These are phyloP conservation scores for Cercospora zeina DNA, from an alignment of 2,329 filamentous ascomycete genomes.

Conservation along the genomic window DNA sequence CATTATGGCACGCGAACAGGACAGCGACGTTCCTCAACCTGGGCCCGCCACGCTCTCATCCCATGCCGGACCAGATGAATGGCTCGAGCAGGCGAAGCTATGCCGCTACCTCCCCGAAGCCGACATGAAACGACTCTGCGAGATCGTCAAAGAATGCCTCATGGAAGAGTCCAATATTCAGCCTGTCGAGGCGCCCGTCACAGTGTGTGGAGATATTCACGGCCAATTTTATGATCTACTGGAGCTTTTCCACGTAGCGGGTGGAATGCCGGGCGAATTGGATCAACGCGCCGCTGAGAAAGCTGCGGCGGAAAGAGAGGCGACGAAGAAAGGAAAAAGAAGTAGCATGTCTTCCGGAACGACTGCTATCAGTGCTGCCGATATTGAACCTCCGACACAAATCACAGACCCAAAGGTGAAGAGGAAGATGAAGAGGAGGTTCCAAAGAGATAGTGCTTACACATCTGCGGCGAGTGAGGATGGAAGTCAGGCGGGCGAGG, in stretches of 20 bases:
- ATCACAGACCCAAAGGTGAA: conserved; percentile 85
- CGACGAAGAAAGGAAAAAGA: conserved; percentile 25
- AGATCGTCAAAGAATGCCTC: conserved; percentile 97
- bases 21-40: conserved; percentile 73
- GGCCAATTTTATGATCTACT: conserved; percentile 98
- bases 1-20: conserved; percentile 51
- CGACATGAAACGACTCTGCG: conserved; percentile 98
- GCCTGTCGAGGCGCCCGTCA: conserved; percentile 94
- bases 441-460: conserved; percentile 54
- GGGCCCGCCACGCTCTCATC: conserved; percentile 82
- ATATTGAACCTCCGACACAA: conserved; percentile 85
- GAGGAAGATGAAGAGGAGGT: conserved; percentile 71
- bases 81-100: conserved; percentile 93
- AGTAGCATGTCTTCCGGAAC: conserved; percentile 29
- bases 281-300: conserved; percentile 35
- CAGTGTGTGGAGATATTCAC: conserved; percentile 96
- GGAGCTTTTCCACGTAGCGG: conserved; percentile 93
- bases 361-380: conserved; percentile 78
- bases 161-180: conserved; percentile 99
- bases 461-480: conserved; percentile 53
- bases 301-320: conserved; percentile 26
- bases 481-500: conserved; percentile 40
- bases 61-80: conserved; percentile 88
- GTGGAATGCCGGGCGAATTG: conserved; percentile 85
- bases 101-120: conserved; percentile 95